Conservation (phyloP, 257 asterid genomes). For the Eucommia ulmoides region DNA sequence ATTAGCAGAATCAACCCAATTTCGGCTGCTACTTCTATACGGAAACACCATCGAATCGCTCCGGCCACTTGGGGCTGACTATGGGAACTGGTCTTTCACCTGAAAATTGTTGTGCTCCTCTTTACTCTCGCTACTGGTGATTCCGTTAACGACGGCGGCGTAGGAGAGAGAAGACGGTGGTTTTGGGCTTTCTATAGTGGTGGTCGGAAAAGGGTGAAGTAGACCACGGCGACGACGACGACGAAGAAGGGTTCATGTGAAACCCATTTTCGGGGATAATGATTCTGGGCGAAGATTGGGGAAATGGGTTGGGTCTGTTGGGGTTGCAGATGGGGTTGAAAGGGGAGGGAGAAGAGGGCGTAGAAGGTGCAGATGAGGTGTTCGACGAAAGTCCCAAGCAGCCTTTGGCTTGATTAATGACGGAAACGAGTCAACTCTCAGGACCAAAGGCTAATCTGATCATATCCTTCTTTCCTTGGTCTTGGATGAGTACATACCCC, state of each 20-base stretch:
- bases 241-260: constrained; percentile 38
- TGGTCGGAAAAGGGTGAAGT: constrained; percentile 23
- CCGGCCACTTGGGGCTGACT: background rate
- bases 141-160: constrained; percentile 49
- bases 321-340: constrained; percentile 16
- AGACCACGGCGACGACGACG: constrained; percentile 37
- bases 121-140: constrained; percentile 3
- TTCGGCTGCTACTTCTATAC: background rate
- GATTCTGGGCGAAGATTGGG: constrained; percentile 39
- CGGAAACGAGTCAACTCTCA: constrained; percentile 34
- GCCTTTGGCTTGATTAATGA: constrained; percentile 43
- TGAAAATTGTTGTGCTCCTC: background rate
- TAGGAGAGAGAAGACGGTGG: constrained; percentile 31
- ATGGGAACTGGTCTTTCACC: background rate
- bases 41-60: background rate
- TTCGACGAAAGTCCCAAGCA: constrained; percentile 38
- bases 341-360: constrained; percentile 23
- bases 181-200: constrained; percentile 26
- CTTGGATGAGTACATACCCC: constrained; percentile 71
- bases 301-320: constrained; percentile 28
- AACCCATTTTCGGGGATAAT: constrained; percentile 47
- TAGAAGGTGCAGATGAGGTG: constrained; percentile 24
- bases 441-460: constrained; percentile 77
- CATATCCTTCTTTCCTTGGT: constrained; percentile 75
- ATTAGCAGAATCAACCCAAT: background rate